Evolutionary conservation across 225 moss, liverwort and hornwort genomes (phyloP).

Genomic region (Straminergon stramineum): DNA sequence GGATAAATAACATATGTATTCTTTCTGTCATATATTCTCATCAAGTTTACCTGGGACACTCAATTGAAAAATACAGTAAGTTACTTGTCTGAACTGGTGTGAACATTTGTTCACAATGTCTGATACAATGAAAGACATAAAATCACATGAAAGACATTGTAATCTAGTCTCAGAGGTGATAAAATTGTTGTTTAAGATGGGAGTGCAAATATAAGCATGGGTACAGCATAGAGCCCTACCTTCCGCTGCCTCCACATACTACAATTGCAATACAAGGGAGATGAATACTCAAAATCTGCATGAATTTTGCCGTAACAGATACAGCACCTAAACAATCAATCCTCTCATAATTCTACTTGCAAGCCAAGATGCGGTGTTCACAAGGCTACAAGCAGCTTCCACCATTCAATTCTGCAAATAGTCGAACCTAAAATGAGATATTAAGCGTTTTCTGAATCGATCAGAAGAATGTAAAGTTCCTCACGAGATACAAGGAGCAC

Average conservation of each 20-base stretch:
- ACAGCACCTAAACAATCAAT: neutral
- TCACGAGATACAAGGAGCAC: neutral
- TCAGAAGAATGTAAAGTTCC: slow-evolving; percentile 2
- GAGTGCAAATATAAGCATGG: neutral
- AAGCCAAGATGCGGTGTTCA: neutral
- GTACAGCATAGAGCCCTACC: neutral
- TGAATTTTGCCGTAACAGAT: neutral
- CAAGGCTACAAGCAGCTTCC: neutral
- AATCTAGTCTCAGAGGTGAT: neutral
- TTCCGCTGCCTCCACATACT: neutral
- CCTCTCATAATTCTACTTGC: neutral
- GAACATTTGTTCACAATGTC: neutral
- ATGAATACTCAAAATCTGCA: neutral
- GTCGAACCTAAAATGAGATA: neutral
- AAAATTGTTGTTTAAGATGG: neutral
- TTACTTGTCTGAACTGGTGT: neutral
- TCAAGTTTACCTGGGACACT: neutral
- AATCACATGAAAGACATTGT: neutral
- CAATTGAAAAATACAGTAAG: neutral
- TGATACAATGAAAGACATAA: neutral
- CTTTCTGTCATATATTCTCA: neutral
- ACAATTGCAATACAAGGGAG: neutral
- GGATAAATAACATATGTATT: neutral
- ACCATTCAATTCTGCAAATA: neutral
- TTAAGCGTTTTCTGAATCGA: neutral